Evolutionary conservation across 495 filamentous ascomycete genomes (phyloP), one percentile per base, ranked within the genome.

Genomic region (Neurospora pannonica): DNA sequence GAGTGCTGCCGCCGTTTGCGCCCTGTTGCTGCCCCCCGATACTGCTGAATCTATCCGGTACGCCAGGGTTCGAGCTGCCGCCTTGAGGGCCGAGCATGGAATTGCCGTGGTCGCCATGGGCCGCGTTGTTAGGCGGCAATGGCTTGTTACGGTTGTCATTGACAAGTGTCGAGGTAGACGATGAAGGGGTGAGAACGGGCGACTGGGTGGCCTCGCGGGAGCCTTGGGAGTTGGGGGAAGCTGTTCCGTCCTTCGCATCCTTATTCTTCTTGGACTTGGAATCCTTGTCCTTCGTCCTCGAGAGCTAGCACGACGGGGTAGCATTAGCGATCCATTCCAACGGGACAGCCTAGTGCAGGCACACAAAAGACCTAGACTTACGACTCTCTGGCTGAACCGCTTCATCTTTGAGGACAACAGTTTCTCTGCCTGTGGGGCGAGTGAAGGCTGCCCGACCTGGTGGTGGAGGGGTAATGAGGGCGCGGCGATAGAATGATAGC

Each of bases 261-360:
- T 97, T 95, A 86, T 97, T 97, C 86, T 98, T 97, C 84, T 93
- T 94, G 73, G 94, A 95, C 72, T 93, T 92, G 84, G 95, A 97
- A 83, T 91, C 96, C 74, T 91, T 88, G 83, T 97, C 92, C 89
- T 97, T 97, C 75, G 91, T 91, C 84, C 97, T 90, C 85, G 96
- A 97, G 85, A 98, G 93, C 94, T 98, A 90, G 90, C 79, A 79
- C 15, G 80, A 81, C 76, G 74, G 38, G 11, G 31, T 21, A 38
- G 73, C 54, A 67, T 78, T 70, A 75, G 75, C 70, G 48, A 42
- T 48, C 39, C 54, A 34, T n/a, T 37, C 38, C 67, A 48, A 34
- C 71, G 72, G 77, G 77, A 73, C 73, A 76, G 77, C 48, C 77
- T 15, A 43, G 38, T 37, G 60, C 37, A 74, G 42, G 28, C 19